phyloP scores from a whole-genome alignment of 768 basidiomycete species.

The Mycena haematopus region DNA sequence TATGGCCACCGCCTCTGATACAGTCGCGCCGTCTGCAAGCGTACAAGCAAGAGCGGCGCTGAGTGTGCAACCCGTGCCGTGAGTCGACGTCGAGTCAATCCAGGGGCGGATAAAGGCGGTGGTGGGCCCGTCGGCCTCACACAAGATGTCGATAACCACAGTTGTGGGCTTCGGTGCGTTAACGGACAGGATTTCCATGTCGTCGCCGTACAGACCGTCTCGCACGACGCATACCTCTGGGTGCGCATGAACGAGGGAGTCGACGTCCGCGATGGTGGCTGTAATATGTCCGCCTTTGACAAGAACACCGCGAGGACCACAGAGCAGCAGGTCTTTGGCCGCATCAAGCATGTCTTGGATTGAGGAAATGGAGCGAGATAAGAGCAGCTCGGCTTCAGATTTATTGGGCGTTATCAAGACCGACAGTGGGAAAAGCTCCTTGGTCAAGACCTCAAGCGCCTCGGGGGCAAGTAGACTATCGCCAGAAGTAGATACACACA shows the following conservation, averaged over 20 bases:
- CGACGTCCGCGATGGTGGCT: conserved; percentile 53
- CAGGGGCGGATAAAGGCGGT: conserved; percentile 67
- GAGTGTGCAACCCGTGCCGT: conserved; percentile 95
- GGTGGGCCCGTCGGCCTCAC: conserved; percentile 41
- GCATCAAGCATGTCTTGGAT: conserved; percentile 69
- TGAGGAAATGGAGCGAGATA: conserved; percentile 52
- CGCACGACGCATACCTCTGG: conserved; percentile 46
- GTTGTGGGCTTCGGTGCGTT: conserved; percentile 27
- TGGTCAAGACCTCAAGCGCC: conserved; percentile 65
- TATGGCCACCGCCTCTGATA: conserved; percentile 60
- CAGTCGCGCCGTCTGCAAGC: conserved; percentile 66
- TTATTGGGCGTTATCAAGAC: conserved; percentile 86
- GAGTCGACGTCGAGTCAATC: conserved; percentile 75
- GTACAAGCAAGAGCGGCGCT: conserved; percentile 78
- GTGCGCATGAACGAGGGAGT: conserved; percentile 34
- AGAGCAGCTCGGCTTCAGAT: conserved; percentile 75
- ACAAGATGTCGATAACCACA: conserved; percentile 72
- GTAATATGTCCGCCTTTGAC: conserved; percentile 87
- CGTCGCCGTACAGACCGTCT: conserved; percentile 56
- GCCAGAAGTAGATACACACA: conserved; percentile 90
- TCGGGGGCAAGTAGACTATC: conserved; percentile 74
- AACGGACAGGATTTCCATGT: conserved; percentile 64
- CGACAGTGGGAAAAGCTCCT: conserved; percentile 73
- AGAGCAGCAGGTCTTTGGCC: conserved; percentile 51
- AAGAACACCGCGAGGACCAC: conserved; percentile 65